phyloP scores from a whole-genome alignment of 495 filamentous ascomycete species.

The Baudoinia panamericana region DNA sequence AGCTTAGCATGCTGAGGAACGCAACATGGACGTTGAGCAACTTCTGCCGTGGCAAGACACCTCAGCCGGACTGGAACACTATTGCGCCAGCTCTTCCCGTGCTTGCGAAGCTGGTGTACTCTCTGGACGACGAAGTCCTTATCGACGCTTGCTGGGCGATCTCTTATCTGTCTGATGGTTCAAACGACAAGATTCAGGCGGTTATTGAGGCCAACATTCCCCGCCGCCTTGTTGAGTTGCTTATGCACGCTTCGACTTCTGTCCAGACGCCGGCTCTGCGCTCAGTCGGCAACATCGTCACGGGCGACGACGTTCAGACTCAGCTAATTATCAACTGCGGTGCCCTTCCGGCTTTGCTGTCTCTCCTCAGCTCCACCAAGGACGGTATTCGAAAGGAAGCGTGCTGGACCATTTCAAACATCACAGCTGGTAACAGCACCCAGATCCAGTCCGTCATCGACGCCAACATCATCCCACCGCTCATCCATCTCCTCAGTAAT shows the following conservation, averaged over 20 bases:
- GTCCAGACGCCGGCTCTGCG: conserved; percentile 96
- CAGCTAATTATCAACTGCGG: conserved; percentile 99
- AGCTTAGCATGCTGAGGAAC: conserved; percentile 97
- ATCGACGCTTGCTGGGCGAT: conserved; percentile 99
- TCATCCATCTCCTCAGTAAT: conserved; percentile 89
- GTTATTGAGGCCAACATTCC: conserved; percentile 98
- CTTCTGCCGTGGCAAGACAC: conserved; percentile 99
- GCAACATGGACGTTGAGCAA: conserved; percentile 99
- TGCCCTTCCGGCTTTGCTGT: conserved; percentile 76
- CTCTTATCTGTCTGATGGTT: conserved; percentile 96
- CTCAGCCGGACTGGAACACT: conserved; percentile 95
- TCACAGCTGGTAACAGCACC: conserved; percentile 93
- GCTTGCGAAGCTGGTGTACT: conserved; percentile 93
- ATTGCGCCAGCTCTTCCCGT: conserved; percentile 95
- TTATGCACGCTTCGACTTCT: conserved; percentile 98
- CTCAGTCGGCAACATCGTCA: conserved; percentile 98
- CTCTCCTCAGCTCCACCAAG: conserved; percentile 88
- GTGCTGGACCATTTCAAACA: conserved; percentile 99
- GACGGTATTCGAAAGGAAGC: conserved; percentile 99
- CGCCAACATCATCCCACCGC: conserved; percentile 86
- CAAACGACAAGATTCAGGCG: conserved; percentile 98
- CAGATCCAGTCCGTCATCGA: conserved; percentile 98
- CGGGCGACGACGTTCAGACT: conserved; percentile 96
- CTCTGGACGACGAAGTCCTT: conserved; percentile 93
- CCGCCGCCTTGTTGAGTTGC: conserved; percentile 87